phyloP scores from a whole-genome alignment of 2,329 filamentous ascomycete genomes.

The Knufia petricola region DNA sequence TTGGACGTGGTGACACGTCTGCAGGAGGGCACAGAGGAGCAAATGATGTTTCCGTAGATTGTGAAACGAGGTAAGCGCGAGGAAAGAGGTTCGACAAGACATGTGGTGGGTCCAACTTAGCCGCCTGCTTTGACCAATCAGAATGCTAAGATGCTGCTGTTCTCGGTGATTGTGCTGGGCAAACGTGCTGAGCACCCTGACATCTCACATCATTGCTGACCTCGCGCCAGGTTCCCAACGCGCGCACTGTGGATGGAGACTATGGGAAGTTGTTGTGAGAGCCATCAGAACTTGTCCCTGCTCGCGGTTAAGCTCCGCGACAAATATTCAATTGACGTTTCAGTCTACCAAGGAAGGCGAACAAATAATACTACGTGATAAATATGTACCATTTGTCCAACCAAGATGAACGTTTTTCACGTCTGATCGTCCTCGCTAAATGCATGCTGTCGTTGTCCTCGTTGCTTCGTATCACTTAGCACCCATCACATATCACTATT shows the following conservation, averaged over 20 bases:
- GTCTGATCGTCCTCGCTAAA: too few relatives aligned
- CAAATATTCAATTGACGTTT: too few relatives aligned
- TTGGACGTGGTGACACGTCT: not conserved
- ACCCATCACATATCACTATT: too few relatives aligned
- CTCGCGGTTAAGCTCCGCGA: too few relatives aligned
- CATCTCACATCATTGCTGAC: not conserved
- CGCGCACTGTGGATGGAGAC: too few relatives aligned
- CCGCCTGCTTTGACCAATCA: not conserved
- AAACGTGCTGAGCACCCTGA: not conserved
- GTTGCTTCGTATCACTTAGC: not conserved
- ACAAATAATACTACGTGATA: too few relatives aligned
- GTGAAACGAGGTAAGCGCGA: not conserved
- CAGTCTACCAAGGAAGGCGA: too few relatives aligned
- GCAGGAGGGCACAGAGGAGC: not conserved
- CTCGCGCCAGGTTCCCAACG: too few relatives aligned
- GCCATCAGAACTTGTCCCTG: too few relatives aligned
- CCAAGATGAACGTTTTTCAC: too few relatives aligned
- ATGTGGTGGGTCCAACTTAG: not conserved
- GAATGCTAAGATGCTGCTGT: not conserved
- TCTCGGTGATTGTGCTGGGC: not conserved
- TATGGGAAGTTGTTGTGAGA: too few relatives aligned
- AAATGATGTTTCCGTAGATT: not conserved
- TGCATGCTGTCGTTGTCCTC: not conserved
- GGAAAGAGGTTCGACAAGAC: not conserved
- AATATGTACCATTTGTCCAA: too few relatives aligned